A percentile compares a stretch with the other conserved stretches of the same genome.
phyloP scores from a whole-genome alignment of 2,329 filamentous ascomycete genomes.

The Bertia moriformis region DNA sequence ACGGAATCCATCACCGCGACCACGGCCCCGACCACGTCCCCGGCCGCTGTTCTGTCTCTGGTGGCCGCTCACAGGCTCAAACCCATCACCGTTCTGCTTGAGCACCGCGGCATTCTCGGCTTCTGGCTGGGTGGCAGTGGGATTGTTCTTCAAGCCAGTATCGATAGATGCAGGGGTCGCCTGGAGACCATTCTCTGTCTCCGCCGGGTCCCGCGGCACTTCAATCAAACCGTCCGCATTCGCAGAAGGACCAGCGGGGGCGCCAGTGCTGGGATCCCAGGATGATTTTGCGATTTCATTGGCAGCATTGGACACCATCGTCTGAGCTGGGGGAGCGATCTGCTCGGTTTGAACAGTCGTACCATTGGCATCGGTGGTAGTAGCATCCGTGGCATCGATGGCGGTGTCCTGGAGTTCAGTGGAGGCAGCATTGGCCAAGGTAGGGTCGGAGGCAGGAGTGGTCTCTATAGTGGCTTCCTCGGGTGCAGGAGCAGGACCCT shows the following conservation, averaged over 20 bases:
- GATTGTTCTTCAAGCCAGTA: constrained; percentile 10
- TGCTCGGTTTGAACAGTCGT: background rate
- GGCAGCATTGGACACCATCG: background rate
- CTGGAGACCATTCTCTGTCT: constrained; percentile 54
- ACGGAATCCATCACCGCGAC: constrained; percentile 32
- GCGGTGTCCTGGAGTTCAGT: constrained; percentile 38
- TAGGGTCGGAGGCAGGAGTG: constrained; percentile 34
- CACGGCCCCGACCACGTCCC: constrained; percentile 30
- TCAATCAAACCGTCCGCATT: constrained; percentile 60
- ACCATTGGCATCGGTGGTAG: background rate
- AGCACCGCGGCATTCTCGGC: constrained; percentile 52
- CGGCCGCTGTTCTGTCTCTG: constrained; percentile 28
- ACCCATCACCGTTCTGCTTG: constrained; percentile 42
- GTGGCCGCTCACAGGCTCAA: constrained; percentile 35
- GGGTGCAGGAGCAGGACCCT: constrained; percentile 21
- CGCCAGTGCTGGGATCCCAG: constrained; percentile 35
- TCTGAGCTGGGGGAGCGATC: background rate
- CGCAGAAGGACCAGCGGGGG: constrained; percentile 27
- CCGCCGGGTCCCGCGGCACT: constrained; percentile 56
- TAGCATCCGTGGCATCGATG: background rate
- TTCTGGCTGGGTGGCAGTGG: constrained; percentile 23
- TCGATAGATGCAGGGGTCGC: constrained; percentile 41
- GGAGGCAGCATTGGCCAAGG: constrained; percentile 40
- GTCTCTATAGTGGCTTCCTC: constrained; percentile 17
- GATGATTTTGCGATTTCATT: constrained; percentile 24